Evolutionary conservation across 495 filamentous ascomycete species (phyloP).

Genomic region (Talaromyces borbonicus): DNA sequence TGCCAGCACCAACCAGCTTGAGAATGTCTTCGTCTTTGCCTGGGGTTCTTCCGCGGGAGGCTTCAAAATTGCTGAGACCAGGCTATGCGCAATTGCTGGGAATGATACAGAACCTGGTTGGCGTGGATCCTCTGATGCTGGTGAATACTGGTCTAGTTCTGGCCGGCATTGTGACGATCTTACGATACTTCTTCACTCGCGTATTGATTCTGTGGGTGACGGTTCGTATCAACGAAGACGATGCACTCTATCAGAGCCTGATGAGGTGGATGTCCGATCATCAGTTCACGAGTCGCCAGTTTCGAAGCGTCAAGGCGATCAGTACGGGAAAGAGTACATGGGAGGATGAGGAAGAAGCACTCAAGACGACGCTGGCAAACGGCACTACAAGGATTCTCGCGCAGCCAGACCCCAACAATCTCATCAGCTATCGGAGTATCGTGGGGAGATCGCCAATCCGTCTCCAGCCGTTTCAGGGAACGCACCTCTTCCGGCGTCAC

Average conservation of each 20-base stretch:
- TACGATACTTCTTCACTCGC: constrained; percentile 6
- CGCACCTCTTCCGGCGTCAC: constrained; percentile 5
- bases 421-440: constrained; percentile 8
- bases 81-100: background rate
- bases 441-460: constrained; percentile 3
- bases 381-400: background rate
- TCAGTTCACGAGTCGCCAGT: constrained; percentile 7
- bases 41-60: constrained; percentile 2
- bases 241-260: background rate
- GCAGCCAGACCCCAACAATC: constrained; percentile 7
- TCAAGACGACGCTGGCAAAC: constrained; percentile 8
- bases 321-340: constrained; percentile 4
- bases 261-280: constrained; percentile 7
- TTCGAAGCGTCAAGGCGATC: constrained; percentile 6
- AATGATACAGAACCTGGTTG: background rate
- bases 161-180: constrained; percentile 1
- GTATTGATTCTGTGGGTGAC: background rate
- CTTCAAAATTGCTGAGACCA: constrained; percentile 4
- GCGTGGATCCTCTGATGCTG: constrained; percentile 2
- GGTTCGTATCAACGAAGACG: constrained; percentile 7
- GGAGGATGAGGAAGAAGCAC: constrained; percentile 8
- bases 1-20: no score
- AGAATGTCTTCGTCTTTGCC: constrained; percentile 2
- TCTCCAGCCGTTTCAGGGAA: constrained; percentile 5
- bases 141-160: constrained; percentile 4